phyloP scores from a whole-genome alignment of 2,329 filamentous ascomycete genomes.

The Aspergillus oerlinghausenensis region DNA sequence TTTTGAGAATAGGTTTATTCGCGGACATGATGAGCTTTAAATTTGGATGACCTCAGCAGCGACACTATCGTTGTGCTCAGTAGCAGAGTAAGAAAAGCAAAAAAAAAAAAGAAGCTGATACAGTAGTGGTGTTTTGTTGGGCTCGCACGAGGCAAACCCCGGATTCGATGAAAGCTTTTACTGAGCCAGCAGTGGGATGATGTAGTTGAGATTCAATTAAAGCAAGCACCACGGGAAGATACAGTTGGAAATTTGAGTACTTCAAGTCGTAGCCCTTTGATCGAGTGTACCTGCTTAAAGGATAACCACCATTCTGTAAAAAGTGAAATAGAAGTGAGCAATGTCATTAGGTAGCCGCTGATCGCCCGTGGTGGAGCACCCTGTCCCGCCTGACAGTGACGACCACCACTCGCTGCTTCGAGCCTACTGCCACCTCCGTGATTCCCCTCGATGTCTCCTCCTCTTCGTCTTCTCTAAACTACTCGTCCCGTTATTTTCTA shows the following conservation, averaged over 20 bases:
- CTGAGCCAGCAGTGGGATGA: neutral
- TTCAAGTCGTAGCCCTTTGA: neutral
- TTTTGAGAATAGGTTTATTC: slow-evolving; percentile 59
- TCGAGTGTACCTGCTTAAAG: neutral
- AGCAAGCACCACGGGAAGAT: neutral
- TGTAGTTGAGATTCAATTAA: neutral
- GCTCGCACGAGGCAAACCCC: slow-evolving; percentile 14
- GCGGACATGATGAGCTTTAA: slow-evolving; percentile 10
- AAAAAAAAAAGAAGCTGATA: neutral
- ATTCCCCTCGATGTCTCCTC: neutral
- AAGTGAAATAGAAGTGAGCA: slow-evolving; percentile 2
- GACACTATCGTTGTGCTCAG: neutral
- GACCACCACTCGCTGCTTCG: slow-evolving; percentile 14
- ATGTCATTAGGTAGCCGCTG: slow-evolving; percentile 27
- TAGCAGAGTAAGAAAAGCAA: neutral
- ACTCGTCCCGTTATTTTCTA: neutral
- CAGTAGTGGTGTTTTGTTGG: slow-evolving; percentile 4
- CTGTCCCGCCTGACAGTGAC: slow-evolving; percentile 29
- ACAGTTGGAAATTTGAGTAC: neutral
- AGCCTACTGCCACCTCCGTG: neutral
- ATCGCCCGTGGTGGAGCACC: slow-evolving; percentile 31
- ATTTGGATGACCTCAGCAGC: neutral
- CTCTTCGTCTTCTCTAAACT: neutral
- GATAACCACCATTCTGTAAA: neutral
- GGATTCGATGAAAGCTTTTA: slow-evolving; percentile 7